Percentiles rank a stretch among this genome's conserved stretches.
phyloP scores from a whole-genome alignment of 2,329 filamentous ascomycete species.

The Fusarium annulatum region DNA sequence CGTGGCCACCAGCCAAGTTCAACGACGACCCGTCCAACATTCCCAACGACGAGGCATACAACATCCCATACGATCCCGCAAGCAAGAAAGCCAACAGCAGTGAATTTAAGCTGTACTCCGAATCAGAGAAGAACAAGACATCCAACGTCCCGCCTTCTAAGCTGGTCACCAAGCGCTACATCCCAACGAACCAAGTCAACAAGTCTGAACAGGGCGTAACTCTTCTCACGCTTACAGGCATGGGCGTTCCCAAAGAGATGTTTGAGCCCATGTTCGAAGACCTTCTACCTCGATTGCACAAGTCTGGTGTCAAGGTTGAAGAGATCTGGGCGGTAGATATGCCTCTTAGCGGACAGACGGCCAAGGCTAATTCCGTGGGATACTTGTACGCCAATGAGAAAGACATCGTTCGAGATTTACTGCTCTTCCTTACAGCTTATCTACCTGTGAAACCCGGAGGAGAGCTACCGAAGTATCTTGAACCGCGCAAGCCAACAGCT shows the following conservation, averaged over 20 bases:
- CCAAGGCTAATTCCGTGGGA: not conserved
- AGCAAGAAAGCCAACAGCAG: not conserved
- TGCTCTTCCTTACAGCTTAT: not conserved
- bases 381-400: not conserved
- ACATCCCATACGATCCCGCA: not conserved
- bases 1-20: not conserved
- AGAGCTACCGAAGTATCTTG: not conserved
- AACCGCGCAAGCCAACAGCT: not conserved
- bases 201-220: not conserved
- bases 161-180: not conserved
- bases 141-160: accelerated
- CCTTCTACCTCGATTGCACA: not conserved
- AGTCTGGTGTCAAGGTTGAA: not conserved
- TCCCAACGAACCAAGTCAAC: not conserved
- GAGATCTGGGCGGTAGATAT: not conserved
- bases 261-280: not conserved
- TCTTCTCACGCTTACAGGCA: not conserved
- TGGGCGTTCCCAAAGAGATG: not conserved
- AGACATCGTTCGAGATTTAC: not conserved
- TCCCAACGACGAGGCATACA: not conserved
- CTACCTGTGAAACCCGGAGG: not conserved
- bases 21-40: not conserved
- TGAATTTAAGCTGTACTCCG: accelerated
- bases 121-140: accelerated
- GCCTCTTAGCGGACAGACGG: not conserved